A percentile compares a stretch with the other conserved stretches of the same genome.
phyloP scores from a whole-genome alignment of 75 land plant species.

The Selaginella moellendorffii region DNA sequence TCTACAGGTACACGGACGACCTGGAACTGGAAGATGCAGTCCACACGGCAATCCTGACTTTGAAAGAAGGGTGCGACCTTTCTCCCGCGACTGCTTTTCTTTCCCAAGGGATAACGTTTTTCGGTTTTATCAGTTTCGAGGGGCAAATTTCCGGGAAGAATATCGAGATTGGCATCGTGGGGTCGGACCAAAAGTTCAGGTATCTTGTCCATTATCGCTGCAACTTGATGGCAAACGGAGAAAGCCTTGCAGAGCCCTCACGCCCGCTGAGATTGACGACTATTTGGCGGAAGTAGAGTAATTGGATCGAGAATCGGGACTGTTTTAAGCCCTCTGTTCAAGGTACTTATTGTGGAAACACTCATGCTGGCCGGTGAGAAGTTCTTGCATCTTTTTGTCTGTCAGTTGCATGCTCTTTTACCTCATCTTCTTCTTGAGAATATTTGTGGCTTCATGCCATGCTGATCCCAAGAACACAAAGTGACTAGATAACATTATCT shows the following conservation, averaged over 20 bases:
- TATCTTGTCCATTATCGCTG: background rate
- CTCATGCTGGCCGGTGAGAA: background rate
- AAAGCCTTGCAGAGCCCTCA: slow-evolving; percentile 52
- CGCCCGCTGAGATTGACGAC: slow-evolving; percentile 81
- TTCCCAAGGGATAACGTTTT: background rate
- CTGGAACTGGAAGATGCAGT: slow-evolving; percentile 99
- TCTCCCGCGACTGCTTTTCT: background rate
- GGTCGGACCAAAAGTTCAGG: slow-evolving; percentile 70
- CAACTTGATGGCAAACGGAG: background rate
- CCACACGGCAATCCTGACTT: slow-evolving; percentile 92
- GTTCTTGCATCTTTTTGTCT: too few species aligned
- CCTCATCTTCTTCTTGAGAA: background rate
- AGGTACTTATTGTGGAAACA: background rate
- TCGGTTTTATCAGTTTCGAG: slow-evolving; percentile 54
- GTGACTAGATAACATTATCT: too few species aligned
- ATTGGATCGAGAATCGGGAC: too few species aligned
- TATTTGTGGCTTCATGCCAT: background rate
- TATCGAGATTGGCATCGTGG: slow-evolving; percentile 92
- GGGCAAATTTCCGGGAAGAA: slow-evolving; percentile 97
- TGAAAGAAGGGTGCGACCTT: slow-evolving; percentile 80
- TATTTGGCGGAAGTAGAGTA: slow-evolving; percentile 96
- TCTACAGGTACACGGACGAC: slow-evolving; percentile 78
- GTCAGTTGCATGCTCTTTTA: background rate
- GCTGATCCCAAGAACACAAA: too few species aligned
- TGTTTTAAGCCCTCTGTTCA: too few species aligned